Evolutionary conservation across 768 basidiomycete genomes (phyloP).

Genomic region (Melanogaster broomeanus): DNA sequence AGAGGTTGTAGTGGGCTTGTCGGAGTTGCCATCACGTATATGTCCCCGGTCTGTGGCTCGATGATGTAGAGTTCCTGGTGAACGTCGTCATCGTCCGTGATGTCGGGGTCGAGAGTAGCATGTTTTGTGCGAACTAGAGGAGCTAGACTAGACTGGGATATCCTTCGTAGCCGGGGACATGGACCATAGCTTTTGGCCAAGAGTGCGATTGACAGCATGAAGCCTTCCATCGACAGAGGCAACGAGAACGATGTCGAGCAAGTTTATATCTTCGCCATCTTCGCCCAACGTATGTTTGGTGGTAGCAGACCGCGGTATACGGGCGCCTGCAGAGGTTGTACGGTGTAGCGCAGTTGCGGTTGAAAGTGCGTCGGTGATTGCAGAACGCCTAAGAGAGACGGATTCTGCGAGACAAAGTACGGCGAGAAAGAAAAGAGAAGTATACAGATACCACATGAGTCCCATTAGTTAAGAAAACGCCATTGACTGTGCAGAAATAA

Average conservation of each 20-base stretch:
- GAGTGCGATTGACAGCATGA: conserved; percentile 88
- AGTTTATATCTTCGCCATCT: conserved; percentile 48
- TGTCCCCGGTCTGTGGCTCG: conserved; percentile 92
- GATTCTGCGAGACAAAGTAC: conserved; percentile 34
- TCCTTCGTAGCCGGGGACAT: conserved; percentile 62
- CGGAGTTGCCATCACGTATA: conserved; percentile 80
- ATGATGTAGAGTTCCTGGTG: conserved; percentile 85
- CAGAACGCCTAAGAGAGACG: conserved; percentile 28
- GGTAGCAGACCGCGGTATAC: conserved; percentile 9
- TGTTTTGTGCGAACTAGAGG: conserved; percentile 78
- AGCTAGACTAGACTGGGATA: conserved; percentile 56
- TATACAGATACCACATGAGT: conserved; percentile 24
- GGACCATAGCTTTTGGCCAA: conserved; percentile 85
- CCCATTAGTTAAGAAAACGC: conserved; percentile 38
- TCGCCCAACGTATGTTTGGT: conserved; percentile 10
- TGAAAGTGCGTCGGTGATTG: conserved; percentile 28
- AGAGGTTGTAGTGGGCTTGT: conserved; percentile 79
- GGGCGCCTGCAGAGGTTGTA: conserved; percentile 22
- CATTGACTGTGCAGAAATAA: conserved; percentile 21
- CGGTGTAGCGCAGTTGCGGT: conserved; percentile 17
- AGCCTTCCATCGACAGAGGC: conserved; percentile 95
- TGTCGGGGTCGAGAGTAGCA: conserved; percentile 55
- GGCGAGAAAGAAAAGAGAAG: conserved; percentile 27
- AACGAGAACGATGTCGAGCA: conserved; percentile 84
- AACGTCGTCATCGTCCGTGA: conserved; percentile 51